These are phyloP conservation scores for Extremus antarcticus DNA, from an alignment of 495 filamentous ascomycete species.

Conservation along the genomic window DNA sequence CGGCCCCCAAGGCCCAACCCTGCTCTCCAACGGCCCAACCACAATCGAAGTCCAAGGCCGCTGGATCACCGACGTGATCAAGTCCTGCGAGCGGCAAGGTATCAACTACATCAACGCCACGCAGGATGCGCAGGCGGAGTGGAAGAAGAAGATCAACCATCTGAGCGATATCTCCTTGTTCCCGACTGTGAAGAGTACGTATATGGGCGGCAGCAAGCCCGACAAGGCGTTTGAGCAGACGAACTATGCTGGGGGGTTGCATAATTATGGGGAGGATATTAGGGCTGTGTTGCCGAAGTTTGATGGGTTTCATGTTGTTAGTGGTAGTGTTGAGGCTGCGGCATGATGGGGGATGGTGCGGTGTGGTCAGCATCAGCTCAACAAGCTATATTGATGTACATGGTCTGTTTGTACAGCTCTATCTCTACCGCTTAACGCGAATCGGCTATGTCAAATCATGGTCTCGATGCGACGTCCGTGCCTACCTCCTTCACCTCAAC, in stretches of 20 bases:
- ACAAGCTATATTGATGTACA: no score
- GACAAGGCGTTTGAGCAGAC: slow-evolving; percentile 40
- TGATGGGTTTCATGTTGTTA: slow-evolving; percentile 19
- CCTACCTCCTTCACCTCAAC: neutral
- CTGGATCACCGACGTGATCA: slow-evolving; percentile 42
- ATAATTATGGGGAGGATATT: slow-evolving; percentile 33
- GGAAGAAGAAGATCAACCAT: slow-evolving; percentile 31
- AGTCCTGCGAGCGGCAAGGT: slow-evolving; percentile 27
- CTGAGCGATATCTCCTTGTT: slow-evolving; percentile 20
- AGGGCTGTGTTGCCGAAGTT: slow-evolving; percentile 14
- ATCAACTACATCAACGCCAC: slow-evolving; percentile 34
- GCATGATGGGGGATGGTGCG: no score
- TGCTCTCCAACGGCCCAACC: slow-evolving; percentile 43
- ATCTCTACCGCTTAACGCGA: neutral
- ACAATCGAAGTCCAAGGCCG: slow-evolving; percentile 42
- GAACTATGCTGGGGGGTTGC: slow-evolving; percentile 35
- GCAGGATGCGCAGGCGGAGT: slow-evolving; percentile 26
- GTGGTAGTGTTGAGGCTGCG: neutral
- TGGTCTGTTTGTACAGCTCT: neutral
- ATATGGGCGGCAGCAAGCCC: slow-evolving; percentile 40
- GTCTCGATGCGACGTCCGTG: neutral
- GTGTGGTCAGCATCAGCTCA: no score
- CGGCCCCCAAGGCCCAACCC: slow-evolving; percentile 39
- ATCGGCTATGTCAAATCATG: neutral
- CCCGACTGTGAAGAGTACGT: slow-evolving; percentile 29